Conservation (phyloP, 768 basidiomycete species). For the Cyathus striatus region DNA sequence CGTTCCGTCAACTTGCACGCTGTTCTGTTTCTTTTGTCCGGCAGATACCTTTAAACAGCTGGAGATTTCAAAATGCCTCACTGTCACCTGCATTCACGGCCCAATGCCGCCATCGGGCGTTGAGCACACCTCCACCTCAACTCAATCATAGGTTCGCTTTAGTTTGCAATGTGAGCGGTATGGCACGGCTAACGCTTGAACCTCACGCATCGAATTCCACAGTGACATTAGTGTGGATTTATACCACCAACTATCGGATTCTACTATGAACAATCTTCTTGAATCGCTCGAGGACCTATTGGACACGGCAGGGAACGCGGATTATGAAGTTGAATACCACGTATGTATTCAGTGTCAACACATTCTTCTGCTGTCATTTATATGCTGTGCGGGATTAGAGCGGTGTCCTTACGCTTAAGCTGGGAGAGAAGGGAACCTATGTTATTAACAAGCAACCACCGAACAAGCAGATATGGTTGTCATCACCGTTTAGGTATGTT, state of each 20-base stretch:
- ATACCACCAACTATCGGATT: constrained; percentile 72
- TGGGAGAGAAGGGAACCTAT: constrained; percentile 80
- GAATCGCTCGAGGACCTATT: constrained; percentile 71
- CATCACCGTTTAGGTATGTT: constrained; percentile 76
- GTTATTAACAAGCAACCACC: constrained; percentile 98
- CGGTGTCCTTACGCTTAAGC: constrained; percentile 82
- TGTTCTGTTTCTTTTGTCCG: constrained; percentile 13
- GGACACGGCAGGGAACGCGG: constrained; percentile 48
- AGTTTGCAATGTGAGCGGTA: too few relatives aligned
- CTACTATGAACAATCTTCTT: constrained; percentile 71
- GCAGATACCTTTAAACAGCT: constrained; percentile 11
- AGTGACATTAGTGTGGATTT: constrained; percentile 50
- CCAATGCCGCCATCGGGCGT: constrained; percentile 19
- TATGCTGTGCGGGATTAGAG: constrained; percentile 42
- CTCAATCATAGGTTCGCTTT: constrained; percentile 46
- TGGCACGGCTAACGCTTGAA: too few relatives aligned
- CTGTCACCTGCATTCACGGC: neutral
- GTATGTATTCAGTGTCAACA: constrained; percentile 34
- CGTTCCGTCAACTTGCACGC: constrained; percentile 18
- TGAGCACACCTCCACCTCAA: constrained; percentile 54
- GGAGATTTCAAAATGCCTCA: neutral
- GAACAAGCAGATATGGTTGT: constrained; percentile 96
- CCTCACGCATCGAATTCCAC: too few relatives aligned
- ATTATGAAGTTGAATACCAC: constrained; percentile 85
- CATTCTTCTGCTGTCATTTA: neutral